Percentiles rank a stretch among this genome's conserved stretches.
Evolutionary conservation across 192 early-diverging fungal species (phyloP).

Genomic region (Backusella australiensis): DNA sequence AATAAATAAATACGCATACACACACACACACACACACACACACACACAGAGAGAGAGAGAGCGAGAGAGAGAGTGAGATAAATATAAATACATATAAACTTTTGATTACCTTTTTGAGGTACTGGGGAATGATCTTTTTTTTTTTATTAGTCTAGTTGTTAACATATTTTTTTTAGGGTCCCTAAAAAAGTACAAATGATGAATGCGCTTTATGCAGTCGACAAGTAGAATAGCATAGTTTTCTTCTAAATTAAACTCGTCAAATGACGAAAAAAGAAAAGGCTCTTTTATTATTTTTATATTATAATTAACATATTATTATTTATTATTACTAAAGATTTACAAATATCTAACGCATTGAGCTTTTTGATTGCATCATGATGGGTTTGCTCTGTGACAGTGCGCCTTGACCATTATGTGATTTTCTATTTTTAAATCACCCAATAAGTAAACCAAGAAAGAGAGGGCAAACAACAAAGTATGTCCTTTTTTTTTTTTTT

Average conservation of each 20-base stretch:
- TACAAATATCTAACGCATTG: slow-evolving; percentile 5
- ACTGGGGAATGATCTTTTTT: background rate
- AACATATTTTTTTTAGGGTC: slow-evolving; percentile 1
- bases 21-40: background rate
- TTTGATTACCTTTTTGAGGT: background rate
- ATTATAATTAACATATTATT: background rate
- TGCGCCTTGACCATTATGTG: slow-evolving; percentile 1
- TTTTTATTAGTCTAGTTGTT: slow-evolving; percentile 1
- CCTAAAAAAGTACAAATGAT: slow-evolving; percentile 5
- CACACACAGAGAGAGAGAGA: background rate
- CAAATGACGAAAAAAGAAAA: slow-evolving; percentile 1
- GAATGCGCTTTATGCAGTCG: slow-evolving; percentile 8
- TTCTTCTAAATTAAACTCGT: slow-evolving; percentile 8
- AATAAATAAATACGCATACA: too few relatives aligned
- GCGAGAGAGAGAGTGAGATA: background rate
- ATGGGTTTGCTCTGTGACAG: background rate
- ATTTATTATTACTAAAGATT: background rate
- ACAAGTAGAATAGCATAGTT: slow-evolving; percentile 7
- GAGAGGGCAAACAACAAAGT: background rate
- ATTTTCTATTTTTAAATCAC: slow-evolving; percentile 3
- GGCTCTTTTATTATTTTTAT: background rate
- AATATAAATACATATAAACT: background rate
- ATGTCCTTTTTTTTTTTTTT: background rate
- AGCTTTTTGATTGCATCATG: slow-evolving; percentile 7
- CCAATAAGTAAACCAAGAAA: background rate